Base-by-base conservation (phyloP, 2,329 filamentous ascomycete species). In the Pestalotiopsis fici region DNA sequence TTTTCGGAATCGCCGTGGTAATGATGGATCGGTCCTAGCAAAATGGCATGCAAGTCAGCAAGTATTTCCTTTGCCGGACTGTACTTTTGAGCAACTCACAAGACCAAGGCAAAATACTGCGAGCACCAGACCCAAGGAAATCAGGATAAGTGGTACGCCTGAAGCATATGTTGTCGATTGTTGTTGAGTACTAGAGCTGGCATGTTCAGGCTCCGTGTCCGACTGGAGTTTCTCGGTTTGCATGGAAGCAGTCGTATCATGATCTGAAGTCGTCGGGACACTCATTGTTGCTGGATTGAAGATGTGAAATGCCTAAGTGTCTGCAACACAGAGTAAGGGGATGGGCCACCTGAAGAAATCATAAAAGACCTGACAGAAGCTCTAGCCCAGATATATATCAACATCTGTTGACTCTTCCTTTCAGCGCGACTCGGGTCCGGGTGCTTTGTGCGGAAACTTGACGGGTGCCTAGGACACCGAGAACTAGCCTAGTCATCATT, bases 1-100 rank as follows among this genome's bases (percentile, higher is more conserved):
- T 77, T 59, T 68, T 68, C 5, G 70, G 71, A 13, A 72, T 70
- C 1, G 71, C 71, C 6, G 71, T 73, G 12, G 65, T 65, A 35
- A 59, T 31, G 18, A 59, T 37, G 4, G 57, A 59, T 18, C 57
- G 57, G 57, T 59, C 57, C 57, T 59, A 57, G 23, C 3, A 4
- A 27, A 3, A 28, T 28, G 27, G 13, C 47, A 28, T n/a, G 18
- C 27, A 5, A 57, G 25, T 11, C n/a, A 57, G 23, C 13, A 21
- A 3, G 9, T 18, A 9, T n/a, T 50, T 50, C 18, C 6, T 50
- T 7, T 18, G 39, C 18, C 39, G 13, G n/a, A 11, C 3, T 23
- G 6, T 6, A 21, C 2, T n/a, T 11, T 3, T 7, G 31, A 35
- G 31, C 31, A 35, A 50, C 43, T 23, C 5, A 50, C 43, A 50